Evolutionary conservation across 352 stramenopile genomes (phyloP).

Genomic region (Pythium diclinum): DNA sequence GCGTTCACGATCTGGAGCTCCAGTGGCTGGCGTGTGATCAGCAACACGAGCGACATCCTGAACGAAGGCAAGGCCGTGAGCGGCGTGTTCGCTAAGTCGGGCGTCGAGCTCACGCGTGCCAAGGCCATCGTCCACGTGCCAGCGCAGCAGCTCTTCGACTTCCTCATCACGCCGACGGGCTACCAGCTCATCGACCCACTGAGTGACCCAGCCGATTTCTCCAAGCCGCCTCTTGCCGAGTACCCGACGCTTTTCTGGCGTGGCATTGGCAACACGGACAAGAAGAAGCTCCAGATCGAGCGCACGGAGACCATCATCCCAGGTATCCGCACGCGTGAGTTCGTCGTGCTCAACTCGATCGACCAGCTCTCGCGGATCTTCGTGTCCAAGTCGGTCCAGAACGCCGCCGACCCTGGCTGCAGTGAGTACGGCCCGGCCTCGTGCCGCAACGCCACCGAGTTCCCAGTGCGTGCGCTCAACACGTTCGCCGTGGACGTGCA

Average conservation of each 20-base stretch:
- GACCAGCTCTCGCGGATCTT: slow-evolving; percentile 25
- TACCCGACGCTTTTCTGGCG: slow-evolving; percentile 30
- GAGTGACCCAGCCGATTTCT: slow-evolving; percentile 34
- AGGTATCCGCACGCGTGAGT: slow-evolving; percentile 21
- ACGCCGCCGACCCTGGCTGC: slow-evolving; percentile 17
- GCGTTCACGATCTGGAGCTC: slow-evolving; percentile 32
- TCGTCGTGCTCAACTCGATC: slow-evolving; percentile 30
- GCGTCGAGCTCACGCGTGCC: slow-evolving; percentile 29
- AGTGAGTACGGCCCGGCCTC: slow-evolving; percentile 17
- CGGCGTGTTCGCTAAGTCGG: slow-evolving; percentile 27
- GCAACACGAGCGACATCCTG: slow-evolving; percentile 29
- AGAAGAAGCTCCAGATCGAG: slow-evolving; percentile 30
- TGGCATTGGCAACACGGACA: slow-evolving; percentile 20
- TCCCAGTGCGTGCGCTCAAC: slow-evolving; percentile 21
- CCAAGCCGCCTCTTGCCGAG: slow-evolving; percentile 28
- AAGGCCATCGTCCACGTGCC: slow-evolving; percentile 24
- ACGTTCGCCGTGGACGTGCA: slow-evolving; percentile 23
- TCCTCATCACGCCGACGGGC: slow-evolving; percentile 31
- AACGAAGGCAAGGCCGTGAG: slow-evolving; percentile 35
- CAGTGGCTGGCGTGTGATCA: slow-evolving; percentile 27
- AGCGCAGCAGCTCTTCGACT: slow-evolving; percentile 35
- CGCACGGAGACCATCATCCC: slow-evolving; percentile 24
- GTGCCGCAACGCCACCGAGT: slow-evolving; percentile 17
- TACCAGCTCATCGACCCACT: slow-evolving; percentile 35
- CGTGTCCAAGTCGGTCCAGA: slow-evolving; percentile 26